Base-by-base conservation (phyloP, 2,329 filamentous ascomycete genomes). In the Elsinoe fawcettii region DNA sequence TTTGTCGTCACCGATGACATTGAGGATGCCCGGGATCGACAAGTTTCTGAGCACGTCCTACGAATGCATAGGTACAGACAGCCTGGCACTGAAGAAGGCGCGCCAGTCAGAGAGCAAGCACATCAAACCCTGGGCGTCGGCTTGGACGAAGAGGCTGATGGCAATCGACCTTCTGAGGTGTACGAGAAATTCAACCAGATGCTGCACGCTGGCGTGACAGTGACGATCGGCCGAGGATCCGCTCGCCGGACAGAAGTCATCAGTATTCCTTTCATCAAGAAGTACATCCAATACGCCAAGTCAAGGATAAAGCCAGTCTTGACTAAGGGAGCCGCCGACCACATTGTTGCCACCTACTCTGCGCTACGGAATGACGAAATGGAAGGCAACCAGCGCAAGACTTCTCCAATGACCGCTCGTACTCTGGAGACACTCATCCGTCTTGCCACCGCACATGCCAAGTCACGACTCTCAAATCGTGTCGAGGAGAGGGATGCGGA, bases 1-100 rank as follows among this genome's bases (percentile, higher is more conserved):
- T 99, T 99, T 68, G 87, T 99, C 47, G 91, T 99, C 44, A 99
- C 93, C 1, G 93, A 99, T 70, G 93, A 99, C 66, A 97, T 99
- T 62, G 92, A 99, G 66, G 93, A 99, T 69, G 84, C 88, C 2
- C 82, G 90, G 53, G 93, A 99, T 72, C 82, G 93, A 49, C 86
- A 90, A 67, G 83, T 99, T 11, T 97, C 92, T 0, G 93, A 99
- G 73, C 93, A 99, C 67, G 93, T 99, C 58, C 79, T 99, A 30
- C 88, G 92, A 58, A 97, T 97, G 91, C 93, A 99, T 69, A 81
- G 90, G 51, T 99, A 96, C 74, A 88, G 93, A 55, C 87, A 93
- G 66, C 86, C 91, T 2, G 92, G 92, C 47, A 90, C 85, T 0
- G 93, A 99, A 69, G 95, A 99, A 72, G 93, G 93, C 14, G 89